Conservation (phyloP, 23 red algal species). For the Gracilariopsis chorda region DNA sequence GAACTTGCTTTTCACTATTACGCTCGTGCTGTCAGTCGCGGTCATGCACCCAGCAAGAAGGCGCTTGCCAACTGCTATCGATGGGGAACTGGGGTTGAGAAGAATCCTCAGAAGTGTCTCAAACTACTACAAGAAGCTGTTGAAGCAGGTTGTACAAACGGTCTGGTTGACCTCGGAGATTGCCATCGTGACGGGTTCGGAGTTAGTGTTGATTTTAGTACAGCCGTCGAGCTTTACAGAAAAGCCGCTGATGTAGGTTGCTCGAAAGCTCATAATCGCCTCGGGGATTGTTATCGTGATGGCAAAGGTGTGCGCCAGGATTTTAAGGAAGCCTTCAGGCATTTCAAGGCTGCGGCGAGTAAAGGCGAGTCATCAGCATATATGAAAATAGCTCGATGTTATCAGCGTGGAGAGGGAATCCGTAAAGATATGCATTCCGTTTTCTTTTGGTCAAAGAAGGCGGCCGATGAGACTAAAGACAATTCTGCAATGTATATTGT, state of each 20-base stretch:
- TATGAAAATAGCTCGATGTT: conserved; percentile 33
- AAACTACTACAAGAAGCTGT: conserved; percentile 11
- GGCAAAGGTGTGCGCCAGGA: conserved; percentile 26
- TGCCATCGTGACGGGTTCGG: conserved; percentile 33
- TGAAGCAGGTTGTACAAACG: neutral
- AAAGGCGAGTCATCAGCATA: conserved; percentile 10
- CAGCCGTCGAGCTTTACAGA: conserved; percentile 25
- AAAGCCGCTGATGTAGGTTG: conserved; percentile 2
- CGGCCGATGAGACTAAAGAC: conserved; percentile 32
- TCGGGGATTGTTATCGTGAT: conserved; percentile 24
- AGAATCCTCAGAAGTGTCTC: conserved; percentile 7
- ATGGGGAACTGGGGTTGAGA: conserved; percentile 9
- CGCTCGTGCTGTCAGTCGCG: conserved; percentile 8
- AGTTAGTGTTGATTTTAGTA: neutral
- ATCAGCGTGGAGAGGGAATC: conserved; percentile 18
- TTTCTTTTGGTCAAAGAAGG: neutral
- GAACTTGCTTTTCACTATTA: conserved; percentile 9
- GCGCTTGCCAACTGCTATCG: conserved; percentile 42
- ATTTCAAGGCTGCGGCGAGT: conserved; percentile 3
- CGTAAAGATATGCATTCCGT: neutral
- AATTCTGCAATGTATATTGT: conserved; percentile 29
- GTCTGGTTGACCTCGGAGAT: conserved; percentile 22
- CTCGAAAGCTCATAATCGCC: neutral
- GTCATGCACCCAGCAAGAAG: neutral
- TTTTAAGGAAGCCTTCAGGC: neutral